These are phyloP conservation scores for Backusella tarrabulga DNA, from an alignment of 192 early-diverging fungal species.

Conservation along the genomic window DNA sequence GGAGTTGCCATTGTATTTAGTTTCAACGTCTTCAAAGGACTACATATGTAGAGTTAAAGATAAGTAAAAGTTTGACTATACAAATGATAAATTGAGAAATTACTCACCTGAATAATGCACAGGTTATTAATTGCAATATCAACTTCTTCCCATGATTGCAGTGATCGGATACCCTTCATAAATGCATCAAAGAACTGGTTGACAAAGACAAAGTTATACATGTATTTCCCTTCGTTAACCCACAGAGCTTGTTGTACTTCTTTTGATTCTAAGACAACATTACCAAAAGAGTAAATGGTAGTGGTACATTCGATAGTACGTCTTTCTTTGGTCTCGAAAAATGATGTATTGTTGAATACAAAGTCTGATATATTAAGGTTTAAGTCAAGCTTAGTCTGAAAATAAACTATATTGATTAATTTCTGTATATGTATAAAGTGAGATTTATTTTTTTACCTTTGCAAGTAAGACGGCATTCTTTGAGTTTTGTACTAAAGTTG, in stretches of 20 bases:
- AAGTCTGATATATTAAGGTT: slow-evolving; percentile 38
- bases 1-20: slow-evolving; percentile 3
- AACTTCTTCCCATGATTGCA: slow-evolving; percentile 46
- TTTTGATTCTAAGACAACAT: slow-evolving; percentile 41
- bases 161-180: slow-evolving; percentile 42
- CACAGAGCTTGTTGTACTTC: slow-evolving; percentile 44
- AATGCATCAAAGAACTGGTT: slow-evolving; percentile 57
- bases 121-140: slow-evolving; percentile 49
- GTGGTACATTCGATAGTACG: slow-evolving; percentile 44
- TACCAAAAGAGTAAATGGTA: slow-evolving; percentile 50
- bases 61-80: neutral
- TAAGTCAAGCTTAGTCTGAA: slow-evolving; percentile 27
- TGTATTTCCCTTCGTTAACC: slow-evolving; percentile 36
- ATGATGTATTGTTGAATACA: slow-evolving; percentile 44
- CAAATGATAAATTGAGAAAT: neutral
- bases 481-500: neutral
- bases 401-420: neutral
- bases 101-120: slow-evolving; percentile 44
- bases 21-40: slow-evolving; percentile 36
- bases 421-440: neutral
- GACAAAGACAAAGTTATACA: slow-evolving; percentile 48
- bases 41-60: neutral
- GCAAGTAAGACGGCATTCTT: slow-evolving; percentile 21
- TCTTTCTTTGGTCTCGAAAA: slow-evolving; percentile 41
- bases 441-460: slow-evolving; percentile 24